Base-by-base conservation (phyloP, 306 rosid genomes). In the Vigna nakashimae region DNA sequence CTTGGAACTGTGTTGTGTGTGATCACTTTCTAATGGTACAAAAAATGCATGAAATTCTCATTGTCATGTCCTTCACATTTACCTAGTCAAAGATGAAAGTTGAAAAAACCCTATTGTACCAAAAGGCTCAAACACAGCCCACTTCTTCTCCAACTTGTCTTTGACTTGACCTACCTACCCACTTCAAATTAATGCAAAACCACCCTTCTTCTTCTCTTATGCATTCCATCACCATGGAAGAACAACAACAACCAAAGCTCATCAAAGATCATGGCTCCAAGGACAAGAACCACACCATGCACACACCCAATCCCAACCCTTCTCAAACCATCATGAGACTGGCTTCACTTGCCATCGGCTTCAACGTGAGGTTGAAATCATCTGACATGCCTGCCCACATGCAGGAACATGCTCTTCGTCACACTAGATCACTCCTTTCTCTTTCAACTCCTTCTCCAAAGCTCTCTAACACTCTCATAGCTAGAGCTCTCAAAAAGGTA, bases 401-500 rank as follows among this genome's bases (percentile, higher is more conserved):
- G 90, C 91, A 90, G 49, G 86, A 86, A 57, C 92, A 70, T 74
- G 91, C 89, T 62, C 72, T 88, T 28, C 84, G 78, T 36, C 77
- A 53, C 80, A 81, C 92, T 49, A 74, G 87, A 79, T 86, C 89
- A 43, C 85, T 84, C 52, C 17, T 84, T 16, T 20, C 60, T 13
- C 74, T 77, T 49, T 22, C 57, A 18, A 36, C 68, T 3, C 45
- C 87, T 65, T 73, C 83, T 46, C 46, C 80, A 22, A 87, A 80
- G 11, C 71, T 85, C 26, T 55, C 71, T 13, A 83, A 80, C 17
- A 80, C 91, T 52, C 89, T 82, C 78, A 60, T 90, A 5, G 94
- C 94, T 58, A 83, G 87, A 83, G 85, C 89, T 56, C 88, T 90
- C 82, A 90, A 90, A 74, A 88, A 86, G 90, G 94, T 88, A 22